These are phyloP conservation scores for Choanephora cucurbitarum DNA, from an alignment of 371 early-diverging fungal genomes.

Conservation along the genomic window DNA sequence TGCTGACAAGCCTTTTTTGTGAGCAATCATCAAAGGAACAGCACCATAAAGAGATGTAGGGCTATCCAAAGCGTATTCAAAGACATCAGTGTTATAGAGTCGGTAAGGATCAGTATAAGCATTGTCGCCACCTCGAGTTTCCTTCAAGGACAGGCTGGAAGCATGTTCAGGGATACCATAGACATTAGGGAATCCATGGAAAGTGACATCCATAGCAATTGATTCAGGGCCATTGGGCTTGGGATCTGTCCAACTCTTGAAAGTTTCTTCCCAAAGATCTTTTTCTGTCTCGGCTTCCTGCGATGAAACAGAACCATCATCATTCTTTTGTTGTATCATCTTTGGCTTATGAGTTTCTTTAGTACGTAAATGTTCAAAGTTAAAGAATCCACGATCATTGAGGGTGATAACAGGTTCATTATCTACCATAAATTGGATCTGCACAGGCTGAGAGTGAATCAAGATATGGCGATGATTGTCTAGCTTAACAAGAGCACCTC, in stretches of 20 bases:
- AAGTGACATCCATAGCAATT: conserved; percentile 90
- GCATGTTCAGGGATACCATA: conserved; percentile 98
- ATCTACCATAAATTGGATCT: conserved; percentile 66
- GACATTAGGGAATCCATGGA: conserved; percentile 82
- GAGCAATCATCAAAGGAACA: conserved; percentile 92
- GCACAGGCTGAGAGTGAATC: conserved; percentile 62
- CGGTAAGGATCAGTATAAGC: conserved; percentile 92
- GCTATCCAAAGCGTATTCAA: conserved; percentile 92
- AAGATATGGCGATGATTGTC: conserved; percentile 44
- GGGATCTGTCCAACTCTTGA: conserved; percentile 83
- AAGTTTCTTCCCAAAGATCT: conserved; percentile 87
- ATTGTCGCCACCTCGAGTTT: conserved; percentile 78
- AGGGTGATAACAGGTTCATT: conserved; percentile 66
- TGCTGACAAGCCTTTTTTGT: conserved; percentile 59
- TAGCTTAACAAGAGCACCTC: conserved; percentile 24
- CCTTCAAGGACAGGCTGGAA: conserved; percentile 76
- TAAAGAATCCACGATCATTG: conserved; percentile 83
- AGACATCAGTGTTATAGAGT: conserved; percentile 97
- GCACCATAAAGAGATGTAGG: conserved; percentile 97
- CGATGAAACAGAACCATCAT: conserved; percentile 37
- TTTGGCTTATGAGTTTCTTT: conserved; percentile 58
- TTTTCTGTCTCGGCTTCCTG: conserved; percentile 57
- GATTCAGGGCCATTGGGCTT: conserved; percentile 92
- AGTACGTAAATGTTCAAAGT: conserved; percentile 81
- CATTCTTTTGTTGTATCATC: conserved; percentile 45